These are phyloP conservation scores for Floccularia luteovirens DNA, from an alignment of 768 basidiomycete genomes.

Conservation along the genomic window DNA sequence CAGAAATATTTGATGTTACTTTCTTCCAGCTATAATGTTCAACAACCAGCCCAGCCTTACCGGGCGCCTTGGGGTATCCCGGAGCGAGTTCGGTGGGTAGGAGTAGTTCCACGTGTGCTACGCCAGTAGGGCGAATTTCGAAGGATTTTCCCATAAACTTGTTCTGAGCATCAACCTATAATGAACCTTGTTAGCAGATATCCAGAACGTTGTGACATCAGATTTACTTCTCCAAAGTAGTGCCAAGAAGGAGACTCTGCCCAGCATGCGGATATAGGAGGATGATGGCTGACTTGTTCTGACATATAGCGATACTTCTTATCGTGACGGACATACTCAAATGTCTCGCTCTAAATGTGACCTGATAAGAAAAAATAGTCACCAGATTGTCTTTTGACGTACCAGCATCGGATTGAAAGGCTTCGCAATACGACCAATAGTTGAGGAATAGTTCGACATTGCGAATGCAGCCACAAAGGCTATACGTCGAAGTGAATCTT, in stretches of 20 bases:
- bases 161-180: constrained; percentile 90
- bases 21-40: constrained; percentile 98
- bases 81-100: constrained; percentile 62
- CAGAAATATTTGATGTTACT: constrained; percentile 84
- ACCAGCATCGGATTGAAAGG: constrained; percentile 96
- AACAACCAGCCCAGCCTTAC: constrained; percentile 38
- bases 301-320: constrained; percentile 89
- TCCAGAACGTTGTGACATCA: background rate
- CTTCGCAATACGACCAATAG: constrained; percentile 93
- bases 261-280: constrained; percentile 95
- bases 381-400: constrained; percentile 16
- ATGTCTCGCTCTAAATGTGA: constrained; percentile 69
- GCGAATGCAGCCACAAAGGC: constrained; percentile 95
- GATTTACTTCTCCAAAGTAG: constrained; percentile 77
- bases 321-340: constrained; percentile 86
- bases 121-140: constrained; percentile 93
- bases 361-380: constrained; percentile 1
- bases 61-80: constrained; percentile 51
- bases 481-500: constrained; percentile 72
- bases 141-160: constrained; percentile 96
- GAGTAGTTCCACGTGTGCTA: constrained; percentile 81
- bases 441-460: constrained; percentile 96
- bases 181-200: background rate
- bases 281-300: constrained; percentile 97
- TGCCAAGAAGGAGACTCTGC: constrained; percentile 85